phyloP scores from a whole-genome alignment of 768 basidiomycete species.

The Boletellus ananas region DNA sequence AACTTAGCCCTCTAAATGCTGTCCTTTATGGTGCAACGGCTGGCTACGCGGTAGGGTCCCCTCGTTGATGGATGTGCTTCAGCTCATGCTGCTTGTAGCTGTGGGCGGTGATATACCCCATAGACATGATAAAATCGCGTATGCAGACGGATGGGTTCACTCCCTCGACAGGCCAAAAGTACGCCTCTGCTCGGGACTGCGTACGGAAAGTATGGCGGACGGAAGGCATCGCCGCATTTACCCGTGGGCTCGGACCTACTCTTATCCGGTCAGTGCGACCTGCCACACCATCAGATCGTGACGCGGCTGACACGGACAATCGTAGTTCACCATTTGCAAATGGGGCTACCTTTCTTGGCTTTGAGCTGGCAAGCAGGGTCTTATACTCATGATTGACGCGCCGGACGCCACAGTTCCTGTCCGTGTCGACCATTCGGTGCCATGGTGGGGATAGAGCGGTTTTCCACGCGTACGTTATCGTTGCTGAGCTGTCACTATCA shows the following conservation, averaged over 20 bases:
- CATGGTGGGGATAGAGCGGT: neutral
- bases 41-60: conserved; percentile 76
- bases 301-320: conserved; percentile 6
- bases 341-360: conserved; percentile 94
- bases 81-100: conserved; percentile 42
- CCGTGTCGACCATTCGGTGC: too few relatives aligned
- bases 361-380: conserved; percentile 83
- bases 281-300: conserved; percentile 1
- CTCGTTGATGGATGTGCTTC: neutral
- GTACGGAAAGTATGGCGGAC: conserved; percentile 76
- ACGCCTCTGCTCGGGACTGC: conserved; percentile 78
- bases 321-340: conserved; percentile 91
- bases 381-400: conserved; percentile 39
- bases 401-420: neutral
- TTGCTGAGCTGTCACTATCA: neutral
- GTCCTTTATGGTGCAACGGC: conserved; percentile 88
- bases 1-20: conserved; percentile 74
- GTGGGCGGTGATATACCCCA: conserved; percentile 92
- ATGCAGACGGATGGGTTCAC: conserved; percentile 94
- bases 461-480: conserved; percentile 1
- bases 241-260: conserved; percentile 87
- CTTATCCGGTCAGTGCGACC: conserved; percentile 69
- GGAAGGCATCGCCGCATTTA: conserved; percentile 85
- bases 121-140: conserved; percentile 94
- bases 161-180: conserved; percentile 72